Conservation (phyloP, 768 basidiomycete species). For the Trametes cingulata region DNA sequence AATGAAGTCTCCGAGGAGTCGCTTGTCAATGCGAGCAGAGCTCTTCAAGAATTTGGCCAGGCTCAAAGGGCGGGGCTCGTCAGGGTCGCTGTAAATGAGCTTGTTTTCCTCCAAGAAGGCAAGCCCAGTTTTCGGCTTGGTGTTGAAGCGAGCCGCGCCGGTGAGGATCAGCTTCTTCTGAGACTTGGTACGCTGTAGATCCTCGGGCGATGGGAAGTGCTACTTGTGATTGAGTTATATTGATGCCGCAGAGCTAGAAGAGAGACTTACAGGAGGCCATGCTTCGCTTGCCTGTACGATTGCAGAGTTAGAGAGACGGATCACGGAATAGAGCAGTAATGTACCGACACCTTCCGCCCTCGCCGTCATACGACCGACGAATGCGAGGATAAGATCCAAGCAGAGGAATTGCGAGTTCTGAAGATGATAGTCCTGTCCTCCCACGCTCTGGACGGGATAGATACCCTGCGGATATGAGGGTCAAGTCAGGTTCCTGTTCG, state of each 20-base stretch:
- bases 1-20: conserved; percentile 89
- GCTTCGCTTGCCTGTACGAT: conserved; percentile 36
- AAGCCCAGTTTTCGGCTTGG: conserved; percentile 88
- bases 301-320: neutral
- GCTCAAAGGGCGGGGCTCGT: conserved; percentile 58
- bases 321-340: neutral
- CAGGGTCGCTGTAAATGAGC: conserved; percentile 69
- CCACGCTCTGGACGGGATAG: conserved; percentile 65
- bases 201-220: conserved; percentile 57
- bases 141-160: conserved; percentile 86
- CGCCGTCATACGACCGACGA: conserved; percentile 84
- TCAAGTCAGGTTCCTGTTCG: neutral
- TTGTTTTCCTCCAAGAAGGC: conserved; percentile 91
- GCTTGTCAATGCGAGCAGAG: conserved; percentile 86
- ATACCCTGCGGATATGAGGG: conserved; percentile 56
- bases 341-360: conserved; percentile 53
- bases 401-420: conserved; percentile 84
- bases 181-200: conserved; percentile 69
- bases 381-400: conserved; percentile 82
- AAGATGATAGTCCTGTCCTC: conserved; percentile 61
- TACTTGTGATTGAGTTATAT: conserved; percentile 27
- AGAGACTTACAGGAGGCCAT: conserved; percentile 63
- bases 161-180: conserved; percentile 84
- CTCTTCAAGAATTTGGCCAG: conserved; percentile 86
- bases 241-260: neutral